Conservation (phyloP, 441 rosid genomes). For the Pelargonium fulgidum region DNA sequence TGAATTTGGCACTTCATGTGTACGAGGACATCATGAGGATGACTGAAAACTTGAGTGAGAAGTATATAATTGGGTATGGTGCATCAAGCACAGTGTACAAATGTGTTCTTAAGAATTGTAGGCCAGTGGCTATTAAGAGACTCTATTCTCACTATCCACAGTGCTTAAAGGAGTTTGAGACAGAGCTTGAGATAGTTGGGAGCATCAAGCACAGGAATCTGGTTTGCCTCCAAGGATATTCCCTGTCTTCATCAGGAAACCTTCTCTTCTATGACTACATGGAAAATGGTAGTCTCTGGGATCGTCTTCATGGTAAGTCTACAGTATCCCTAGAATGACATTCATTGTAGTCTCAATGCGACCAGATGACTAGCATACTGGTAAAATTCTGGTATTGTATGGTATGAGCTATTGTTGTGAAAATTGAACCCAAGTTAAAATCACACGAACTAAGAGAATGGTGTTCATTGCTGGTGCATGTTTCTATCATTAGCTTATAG, state of each 20-base stretch:
- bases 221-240: slow-evolving; percentile 85
- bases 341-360: neutral
- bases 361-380: too few species aligned
- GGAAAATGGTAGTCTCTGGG: slow-evolving; percentile 99
- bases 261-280: slow-evolving; percentile 94
- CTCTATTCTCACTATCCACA: slow-evolving; percentile 82
- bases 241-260: slow-evolving; percentile 70
- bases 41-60: slow-evolving; percentile 92
- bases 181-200: slow-evolving; percentile 81
- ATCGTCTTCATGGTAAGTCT: slow-evolving; percentile 78
- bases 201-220: slow-evolving; percentile 91
- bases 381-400: too few species aligned
- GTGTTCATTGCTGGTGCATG: neutral
- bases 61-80: slow-evolving; percentile 78
- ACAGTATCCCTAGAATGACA: neutral
- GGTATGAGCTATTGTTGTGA: too few species aligned
- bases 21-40: slow-evolving; percentile 97
- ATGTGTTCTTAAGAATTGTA: slow-evolving; percentile 88
- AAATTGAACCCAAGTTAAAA: too few species aligned
- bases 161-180: slow-evolving; percentile 83
- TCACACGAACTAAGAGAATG: too few species aligned
- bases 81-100: slow-evolving; percentile 95
- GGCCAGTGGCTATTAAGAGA: slow-evolving; percentile 87
- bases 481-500: neutral
- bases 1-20: slow-evolving; percentile 97